These are phyloP conservation scores for Dothistroma septosporum DNA, from an alignment of 2,329 filamentous ascomycete species.

Conservation along the genomic window DNA sequence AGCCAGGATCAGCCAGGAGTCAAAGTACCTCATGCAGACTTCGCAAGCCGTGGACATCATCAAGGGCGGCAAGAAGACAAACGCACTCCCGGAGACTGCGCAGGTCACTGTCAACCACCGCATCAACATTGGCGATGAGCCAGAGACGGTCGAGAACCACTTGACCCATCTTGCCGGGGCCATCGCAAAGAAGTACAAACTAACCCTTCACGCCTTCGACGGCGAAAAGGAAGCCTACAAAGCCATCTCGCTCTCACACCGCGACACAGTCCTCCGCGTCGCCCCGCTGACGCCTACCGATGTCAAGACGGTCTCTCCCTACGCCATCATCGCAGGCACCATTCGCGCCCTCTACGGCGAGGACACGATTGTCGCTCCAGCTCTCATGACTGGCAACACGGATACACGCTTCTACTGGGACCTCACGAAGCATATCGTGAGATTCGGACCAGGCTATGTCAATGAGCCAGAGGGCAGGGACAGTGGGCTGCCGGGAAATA, in stretches of 20 bases:
- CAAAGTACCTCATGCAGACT: conserved; percentile 55
- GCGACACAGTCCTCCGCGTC: conserved; percentile 28
- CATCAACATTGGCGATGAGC: conserved; percentile 52
- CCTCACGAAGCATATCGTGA: conserved; percentile 36
- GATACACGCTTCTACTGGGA: conserved; percentile 36
- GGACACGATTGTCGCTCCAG: conserved; percentile 36
- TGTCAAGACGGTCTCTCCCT: conserved; percentile 31
- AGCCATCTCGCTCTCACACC: conserved; percentile 30
- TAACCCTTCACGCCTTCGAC: conserved; percentile 49
- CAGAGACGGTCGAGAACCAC: conserved; percentile 45
- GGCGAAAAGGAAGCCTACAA: conserved; percentile 35
- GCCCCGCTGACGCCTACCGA: conserved; percentile 37
- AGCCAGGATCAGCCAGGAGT: conserved; percentile 38
- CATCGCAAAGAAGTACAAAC: conserved; percentile 47
- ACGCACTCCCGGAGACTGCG: conserved; percentile 55
- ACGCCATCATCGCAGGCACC: conserved; percentile 40
- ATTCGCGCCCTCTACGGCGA: conserved; percentile 44
- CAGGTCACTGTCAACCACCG: conserved; percentile 54
- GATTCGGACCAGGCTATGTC: conserved; percentile 35
- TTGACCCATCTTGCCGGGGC: conserved; percentile 46
- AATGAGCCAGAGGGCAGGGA: conserved; percentile 21
- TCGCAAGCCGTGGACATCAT: conserved; percentile 55
- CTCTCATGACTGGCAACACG: conserved; percentile 38
- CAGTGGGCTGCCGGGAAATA: conserved; percentile 28
- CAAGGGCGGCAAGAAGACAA: conserved; percentile 54